These are phyloP conservation scores for Nicotiana obtusifolia DNA, from an alignment of 257 asterid species.

Conservation along the genomic window DNA sequence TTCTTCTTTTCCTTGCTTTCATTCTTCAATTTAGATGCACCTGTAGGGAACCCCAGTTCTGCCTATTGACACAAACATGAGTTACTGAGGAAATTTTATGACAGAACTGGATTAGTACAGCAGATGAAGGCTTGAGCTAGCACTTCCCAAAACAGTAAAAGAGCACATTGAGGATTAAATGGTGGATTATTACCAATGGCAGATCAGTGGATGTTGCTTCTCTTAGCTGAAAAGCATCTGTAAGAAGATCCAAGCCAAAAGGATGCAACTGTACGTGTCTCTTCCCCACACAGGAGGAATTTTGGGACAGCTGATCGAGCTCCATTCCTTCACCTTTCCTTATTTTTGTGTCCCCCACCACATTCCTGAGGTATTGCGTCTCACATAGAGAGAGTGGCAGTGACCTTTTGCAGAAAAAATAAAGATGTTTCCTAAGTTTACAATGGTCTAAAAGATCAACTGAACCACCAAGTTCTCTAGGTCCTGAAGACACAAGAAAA, in stretches of 20 bases:
- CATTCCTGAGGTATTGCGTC: constrained; percentile 42
- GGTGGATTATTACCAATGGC: constrained; percentile 20
- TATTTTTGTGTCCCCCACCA: constrained; percentile 45
- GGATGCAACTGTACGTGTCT: constrained; percentile 20
- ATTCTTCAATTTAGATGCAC: constrained; percentile 29
- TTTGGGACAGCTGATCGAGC: constrained; percentile 35
- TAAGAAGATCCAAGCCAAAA: constrained; percentile 39
- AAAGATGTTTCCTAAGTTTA: constrained; percentile 42
- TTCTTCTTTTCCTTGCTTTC: constrained; percentile 25
- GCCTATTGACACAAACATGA: constrained; percentile 13
- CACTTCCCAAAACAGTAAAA: constrained; percentile 8
- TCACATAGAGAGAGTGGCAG: constrained; percentile 35
- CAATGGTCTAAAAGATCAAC: constrained; percentile 43
- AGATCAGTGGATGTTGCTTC: constrained; percentile 29
- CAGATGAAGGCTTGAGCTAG: neutral
- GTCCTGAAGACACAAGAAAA: constrained; percentile 23
- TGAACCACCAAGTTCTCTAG: constrained; percentile 49
- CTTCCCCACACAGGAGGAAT: constrained; percentile 11
- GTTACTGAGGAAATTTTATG: neutral
- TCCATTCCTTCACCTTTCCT: constrained; percentile 58
- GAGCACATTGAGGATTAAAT: neutral
- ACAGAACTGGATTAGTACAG: neutral
- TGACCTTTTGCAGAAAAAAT: constrained; percentile 47
- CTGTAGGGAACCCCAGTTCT: constrained; percentile 29
- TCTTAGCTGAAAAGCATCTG: constrained; percentile 40